Evolutionary conservation across 2,329 filamentous ascomycete genomes (phyloP), one percentile per base, ranked within the genome.

Genomic region (Xylaria sp.): DNA sequence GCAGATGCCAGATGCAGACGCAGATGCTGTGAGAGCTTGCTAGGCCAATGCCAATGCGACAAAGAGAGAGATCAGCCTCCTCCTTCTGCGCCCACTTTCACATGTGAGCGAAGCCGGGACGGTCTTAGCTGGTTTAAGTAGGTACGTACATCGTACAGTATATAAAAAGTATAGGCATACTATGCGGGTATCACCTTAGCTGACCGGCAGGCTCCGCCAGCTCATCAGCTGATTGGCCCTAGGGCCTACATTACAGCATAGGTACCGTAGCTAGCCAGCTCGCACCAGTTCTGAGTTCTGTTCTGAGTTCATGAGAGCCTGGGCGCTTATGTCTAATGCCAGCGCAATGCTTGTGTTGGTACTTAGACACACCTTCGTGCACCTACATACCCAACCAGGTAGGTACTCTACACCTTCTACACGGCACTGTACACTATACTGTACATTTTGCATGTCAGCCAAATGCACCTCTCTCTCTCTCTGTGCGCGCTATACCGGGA

Each of bases 21-120:
- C 61, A 68, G 55, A 58, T 60, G 60, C n/a, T 39, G 61, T 54
- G 48, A 48, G 57, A 61, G 51, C 47, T 53, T 42, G 51, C 50
- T 48, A 32, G 30, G 58, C 64, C 51, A 61, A 51, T 58, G 53
- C 53, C 32, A 48, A 64, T 51, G 42, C 58, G 24, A 63, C 34
- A 42, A 27, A 61, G 27, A 61, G 45, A 56, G 32, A 42, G 60
- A 50, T 34, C 62, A 47, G 63, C 56, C 64, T 59, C 59, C 36
- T 60, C 58, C 34, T 58, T 42, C 39, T 17, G 47, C 55, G 58
- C 67, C 70, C 70, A 69, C 71, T 71, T 71, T 72, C 71, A 72
- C 71, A 72, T 72, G 71, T 64, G 64, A 71, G 64, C 53, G 66
- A 64, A 32, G 59, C 32, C 60, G 54, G 68, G 30, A 54, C 61